A percentile compares a stretch with the other conserved stretches of the same genome.
phyloP scores from a whole-genome alignment of 345 rosid genomes.

The Salix udensis region DNA sequence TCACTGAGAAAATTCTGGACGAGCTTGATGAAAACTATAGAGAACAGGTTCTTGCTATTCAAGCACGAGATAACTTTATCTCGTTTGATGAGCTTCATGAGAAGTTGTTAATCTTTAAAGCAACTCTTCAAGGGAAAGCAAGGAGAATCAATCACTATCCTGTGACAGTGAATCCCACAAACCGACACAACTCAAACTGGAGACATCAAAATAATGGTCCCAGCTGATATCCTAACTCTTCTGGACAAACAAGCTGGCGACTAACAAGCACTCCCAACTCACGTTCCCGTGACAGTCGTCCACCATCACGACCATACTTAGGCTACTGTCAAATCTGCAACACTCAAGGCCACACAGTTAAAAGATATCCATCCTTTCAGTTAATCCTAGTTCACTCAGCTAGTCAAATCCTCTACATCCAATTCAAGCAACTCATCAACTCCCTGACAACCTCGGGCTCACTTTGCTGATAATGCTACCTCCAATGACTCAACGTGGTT shows the following conservation, averaged over 20 bases:
- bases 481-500: not conserved
- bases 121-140: too few species aligned
- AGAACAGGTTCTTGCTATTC: not conserved
- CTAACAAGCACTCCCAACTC: not conserved
- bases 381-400: not conserved
- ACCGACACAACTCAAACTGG: rapidly evolving
- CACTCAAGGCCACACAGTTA: not conserved
- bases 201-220: not conserved
- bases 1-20: not conserved
- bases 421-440: too few species aligned
- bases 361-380: not conserved
- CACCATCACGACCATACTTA: not conserved
- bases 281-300: not conserved
- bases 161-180: not conserved
- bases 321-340: not conserved
- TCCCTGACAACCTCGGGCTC: not conserved
- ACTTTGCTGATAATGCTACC: too few species aligned
- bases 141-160: rapidly evolving
- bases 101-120: too few species aligned
- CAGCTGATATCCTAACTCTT: not conserved
- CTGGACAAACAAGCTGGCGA: not conserved
- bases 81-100: not conserved
- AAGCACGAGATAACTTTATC: not conserved
- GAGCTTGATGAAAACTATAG: not conserved
- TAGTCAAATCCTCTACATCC: rapidly evolving